These are phyloP conservation scores for Jacaranda mimosifolia DNA, from an alignment of 257 asterid species.

Conservation along the genomic window DNA sequence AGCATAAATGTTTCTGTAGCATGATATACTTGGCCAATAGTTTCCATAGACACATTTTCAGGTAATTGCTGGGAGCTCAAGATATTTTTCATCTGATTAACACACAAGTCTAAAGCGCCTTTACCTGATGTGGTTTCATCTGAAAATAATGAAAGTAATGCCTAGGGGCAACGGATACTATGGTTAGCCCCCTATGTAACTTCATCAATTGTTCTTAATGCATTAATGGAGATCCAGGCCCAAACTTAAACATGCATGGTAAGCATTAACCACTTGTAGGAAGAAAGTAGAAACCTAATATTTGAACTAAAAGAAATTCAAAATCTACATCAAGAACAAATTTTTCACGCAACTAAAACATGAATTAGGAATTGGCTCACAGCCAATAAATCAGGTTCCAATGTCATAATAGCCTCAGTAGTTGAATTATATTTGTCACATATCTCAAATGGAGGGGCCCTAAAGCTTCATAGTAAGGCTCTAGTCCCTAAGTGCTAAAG, in stretches of 20 bases:
- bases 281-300: conserved; percentile 7
- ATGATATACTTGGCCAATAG: conserved; percentile 91
- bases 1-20: conserved; percentile 97
- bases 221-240: conserved; percentile 22
- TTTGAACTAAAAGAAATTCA: too few species aligned
- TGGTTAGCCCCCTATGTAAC: conserved; percentile 29
- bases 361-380: conserved; percentile 19
- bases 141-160: conserved; percentile 82
- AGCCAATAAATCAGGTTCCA: conserved; percentile 20
- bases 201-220: conserved; percentile 25
- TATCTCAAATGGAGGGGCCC: neutral
- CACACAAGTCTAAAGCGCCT: conserved; percentile 93
- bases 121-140: conserved; percentile 86
- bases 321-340: too few species aligned
- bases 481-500: conserved; percentile 13
- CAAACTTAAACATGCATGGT: conserved; percentile 1
- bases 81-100: conserved; percentile 89
- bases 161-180: conserved; percentile 55
- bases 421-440: neutral
- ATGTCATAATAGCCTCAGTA: conserved; percentile 21
- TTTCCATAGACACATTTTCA: conserved; percentile 90
- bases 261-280: conserved; percentile 28
- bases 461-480: conserved; percentile 13
- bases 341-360: too few species aligned
- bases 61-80: conserved; percentile 83